Conservation (phyloP, 768 basidiomycete genomes). For the Mycena filopes region DNA sequence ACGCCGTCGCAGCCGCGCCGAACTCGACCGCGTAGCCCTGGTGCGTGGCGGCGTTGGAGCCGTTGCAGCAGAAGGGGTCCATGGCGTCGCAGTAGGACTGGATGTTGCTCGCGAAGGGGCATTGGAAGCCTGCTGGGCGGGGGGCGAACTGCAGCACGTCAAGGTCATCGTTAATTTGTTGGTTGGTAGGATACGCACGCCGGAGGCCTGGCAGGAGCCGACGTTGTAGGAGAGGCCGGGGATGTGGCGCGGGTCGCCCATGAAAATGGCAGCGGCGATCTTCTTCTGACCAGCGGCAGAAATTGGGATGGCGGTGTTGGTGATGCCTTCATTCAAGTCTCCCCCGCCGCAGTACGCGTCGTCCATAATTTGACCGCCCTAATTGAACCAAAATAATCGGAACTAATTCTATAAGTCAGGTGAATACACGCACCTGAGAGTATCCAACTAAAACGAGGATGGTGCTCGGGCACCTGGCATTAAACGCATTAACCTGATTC, state of each 20-base stretch:
- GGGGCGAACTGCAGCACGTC: conserved; percentile 41
- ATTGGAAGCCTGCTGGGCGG: conserved; percentile 45
- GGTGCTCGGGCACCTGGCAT: conserved; percentile 43
- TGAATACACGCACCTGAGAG: conserved; percentile 39
- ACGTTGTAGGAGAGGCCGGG: conserved; percentile 46
- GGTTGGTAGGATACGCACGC: conserved; percentile 35
- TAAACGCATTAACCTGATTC: conserved; percentile 44
- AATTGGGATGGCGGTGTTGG: conserved; percentile 44
- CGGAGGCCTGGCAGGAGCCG: conserved; percentile 44
- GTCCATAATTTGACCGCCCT: conserved; percentile 49
- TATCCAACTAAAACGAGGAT: conserved; percentile 47
- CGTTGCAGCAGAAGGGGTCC: conserved; percentile 49
- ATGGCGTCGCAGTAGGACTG: conserved; percentile 47
- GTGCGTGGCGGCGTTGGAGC: conserved; percentile 42
- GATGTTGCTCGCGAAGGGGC: conserved; percentile 42
- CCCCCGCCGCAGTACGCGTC: conserved; percentile 48
- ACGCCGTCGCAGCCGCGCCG: conserved; percentile 42
- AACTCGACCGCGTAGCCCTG: conserved; percentile 47
- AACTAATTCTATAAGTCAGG: neutral
- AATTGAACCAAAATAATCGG: neutral
- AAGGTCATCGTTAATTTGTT: too few relatives aligned
- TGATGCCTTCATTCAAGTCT: conserved; percentile 44
- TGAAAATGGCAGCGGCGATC: conserved; percentile 48
- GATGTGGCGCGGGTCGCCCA: conserved; percentile 47
- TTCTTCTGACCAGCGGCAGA: conserved; percentile 40